phyloP scores from a whole-genome alignment of 78 protist species.

The Speleostelium caveatum region DNA sequence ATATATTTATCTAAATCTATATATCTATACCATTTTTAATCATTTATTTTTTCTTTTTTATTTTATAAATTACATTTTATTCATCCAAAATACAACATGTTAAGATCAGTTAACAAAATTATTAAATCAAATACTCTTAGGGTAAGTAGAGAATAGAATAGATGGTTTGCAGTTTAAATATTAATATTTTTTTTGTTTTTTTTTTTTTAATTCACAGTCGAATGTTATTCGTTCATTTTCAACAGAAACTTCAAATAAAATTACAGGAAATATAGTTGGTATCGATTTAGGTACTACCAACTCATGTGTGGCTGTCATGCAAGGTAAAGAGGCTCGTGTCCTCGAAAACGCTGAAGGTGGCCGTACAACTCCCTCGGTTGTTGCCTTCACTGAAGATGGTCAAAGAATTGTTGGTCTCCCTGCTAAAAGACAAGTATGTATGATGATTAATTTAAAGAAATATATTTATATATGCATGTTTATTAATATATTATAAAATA shows the following conservation, averaged over 20 bases:
- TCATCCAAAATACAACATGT: neutral
- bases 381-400: constrained; percentile 85
- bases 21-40: neutral
- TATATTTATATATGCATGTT: neutral
- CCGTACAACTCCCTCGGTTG: constrained; percentile 95
- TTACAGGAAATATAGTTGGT: constrained; percentile 91
- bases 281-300: constrained; percentile 99
- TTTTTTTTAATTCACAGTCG: neutral
- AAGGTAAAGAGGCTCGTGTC: constrained; percentile 82
- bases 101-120: constrained; percentile 15
- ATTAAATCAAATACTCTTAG: constrained; percentile 6
- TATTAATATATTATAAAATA: too few relatives aligned
- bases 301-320: constrained; percentile 99
- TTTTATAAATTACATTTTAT: neutral
- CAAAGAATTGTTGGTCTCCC: constrained; percentile 84
- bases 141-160: neutral
- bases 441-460: too few relatives aligned
- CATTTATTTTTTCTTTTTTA: neutral
- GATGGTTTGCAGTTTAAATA: too few relatives aligned
- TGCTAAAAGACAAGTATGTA: constrained; percentile 91
- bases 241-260: constrained; percentile 45
- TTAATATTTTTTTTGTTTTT: neutral
- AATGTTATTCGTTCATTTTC: constrained; percentile 33
- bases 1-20: neutral
- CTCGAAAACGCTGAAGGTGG: constrained; percentile 91